Conservation (phyloP, 1,284 basidiomycete species). For the Xerocomus minutiporus region DNA sequence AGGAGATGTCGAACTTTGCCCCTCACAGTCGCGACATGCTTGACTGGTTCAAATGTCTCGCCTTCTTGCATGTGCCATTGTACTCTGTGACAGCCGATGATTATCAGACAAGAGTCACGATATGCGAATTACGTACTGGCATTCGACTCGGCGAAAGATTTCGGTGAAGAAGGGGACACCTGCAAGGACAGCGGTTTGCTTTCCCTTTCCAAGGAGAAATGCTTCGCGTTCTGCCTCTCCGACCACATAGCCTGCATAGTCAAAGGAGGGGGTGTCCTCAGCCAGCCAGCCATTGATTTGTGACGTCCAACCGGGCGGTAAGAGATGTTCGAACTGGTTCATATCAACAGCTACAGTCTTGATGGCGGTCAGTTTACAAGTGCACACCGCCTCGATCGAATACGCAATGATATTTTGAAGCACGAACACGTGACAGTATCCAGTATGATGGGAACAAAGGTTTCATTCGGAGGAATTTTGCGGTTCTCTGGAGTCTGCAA, state of each 20-base stretch:
- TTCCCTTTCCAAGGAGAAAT: constrained; percentile 85
- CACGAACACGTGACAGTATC: too few species aligned
- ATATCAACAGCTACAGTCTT: constrained; percentile 4
- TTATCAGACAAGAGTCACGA: neutral
- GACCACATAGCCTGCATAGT: constrained; percentile 96
- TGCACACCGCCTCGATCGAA: too few species aligned
- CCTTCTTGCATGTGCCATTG: constrained; percentile 93
- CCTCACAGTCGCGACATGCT: constrained; percentile 88
- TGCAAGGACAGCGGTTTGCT: constrained; percentile 75
- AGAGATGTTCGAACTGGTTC: constrained; percentile 62
- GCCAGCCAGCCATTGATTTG: constrained; percentile 82
- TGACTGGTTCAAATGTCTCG: constrained; percentile 70
- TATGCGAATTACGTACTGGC: constrained; percentile 60
- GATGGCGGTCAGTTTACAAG: neutral
- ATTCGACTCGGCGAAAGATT: constrained; percentile 86
- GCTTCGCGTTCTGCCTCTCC: constrained; percentile 87
- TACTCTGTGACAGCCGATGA: constrained; percentile 50
- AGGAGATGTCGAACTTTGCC: constrained; percentile 87
- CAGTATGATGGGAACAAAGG: too few species aligned
- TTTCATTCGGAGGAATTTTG: too few species aligned
- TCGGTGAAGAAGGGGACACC: constrained; percentile 96
- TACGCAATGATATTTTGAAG: too few species aligned
- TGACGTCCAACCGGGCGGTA: constrained; percentile 88
- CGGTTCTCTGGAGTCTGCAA: too few species aligned
- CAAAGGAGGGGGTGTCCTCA: constrained; percentile 95